Evolutionary conservation across 192 early-diverging fungal species (phyloP).

Genomic region (Coemansia furcata): DNA sequence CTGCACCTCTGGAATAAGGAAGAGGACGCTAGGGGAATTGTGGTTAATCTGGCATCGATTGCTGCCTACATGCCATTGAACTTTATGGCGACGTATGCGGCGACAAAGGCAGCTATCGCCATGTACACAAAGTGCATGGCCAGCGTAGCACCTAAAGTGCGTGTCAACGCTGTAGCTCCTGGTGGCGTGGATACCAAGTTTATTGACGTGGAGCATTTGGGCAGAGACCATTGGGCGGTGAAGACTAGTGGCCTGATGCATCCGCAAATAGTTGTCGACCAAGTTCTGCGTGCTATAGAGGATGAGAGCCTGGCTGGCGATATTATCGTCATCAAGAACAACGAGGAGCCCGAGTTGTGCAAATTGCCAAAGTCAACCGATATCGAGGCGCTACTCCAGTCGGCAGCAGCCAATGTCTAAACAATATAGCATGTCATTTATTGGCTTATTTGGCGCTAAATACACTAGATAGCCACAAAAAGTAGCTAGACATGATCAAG

Average conservation of each 20-base stretch:
- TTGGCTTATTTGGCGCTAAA: constrained; percentile 9
- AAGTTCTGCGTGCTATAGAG: constrained; percentile 54
- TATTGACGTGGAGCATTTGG: constrained; percentile 37
- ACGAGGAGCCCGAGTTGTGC: constrained; percentile 13
- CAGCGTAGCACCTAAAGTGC: constrained; percentile 51
- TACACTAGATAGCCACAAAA: constrained; percentile 28
- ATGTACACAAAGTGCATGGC: constrained; percentile 53
- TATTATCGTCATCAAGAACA: constrained; percentile 19
- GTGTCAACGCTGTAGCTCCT: constrained; percentile 63
- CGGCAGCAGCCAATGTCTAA: not conserved
- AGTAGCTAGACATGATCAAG: constrained; percentile 24
- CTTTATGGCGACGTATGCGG: constrained; percentile 63
- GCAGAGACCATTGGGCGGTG: constrained; percentile 17
- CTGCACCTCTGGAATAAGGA: constrained; percentile 55
- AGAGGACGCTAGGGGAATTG: constrained; percentile 49
- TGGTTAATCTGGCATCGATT: constrained; percentile 68
- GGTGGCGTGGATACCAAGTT: constrained; percentile 54
- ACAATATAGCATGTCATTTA: not conserved
- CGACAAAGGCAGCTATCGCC: constrained; percentile 70
- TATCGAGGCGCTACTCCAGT: constrained; percentile 3
- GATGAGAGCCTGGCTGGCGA: constrained; percentile 53
- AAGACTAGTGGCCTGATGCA: constrained; percentile 22
- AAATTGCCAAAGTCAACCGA: constrained; percentile 22
- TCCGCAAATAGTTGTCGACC: constrained; percentile 49
- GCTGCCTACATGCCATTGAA: constrained; percentile 56